phyloP scores from a whole-genome alignment of 2,329 filamentous ascomycete species.

The Acrocalymma vagum region DNA sequence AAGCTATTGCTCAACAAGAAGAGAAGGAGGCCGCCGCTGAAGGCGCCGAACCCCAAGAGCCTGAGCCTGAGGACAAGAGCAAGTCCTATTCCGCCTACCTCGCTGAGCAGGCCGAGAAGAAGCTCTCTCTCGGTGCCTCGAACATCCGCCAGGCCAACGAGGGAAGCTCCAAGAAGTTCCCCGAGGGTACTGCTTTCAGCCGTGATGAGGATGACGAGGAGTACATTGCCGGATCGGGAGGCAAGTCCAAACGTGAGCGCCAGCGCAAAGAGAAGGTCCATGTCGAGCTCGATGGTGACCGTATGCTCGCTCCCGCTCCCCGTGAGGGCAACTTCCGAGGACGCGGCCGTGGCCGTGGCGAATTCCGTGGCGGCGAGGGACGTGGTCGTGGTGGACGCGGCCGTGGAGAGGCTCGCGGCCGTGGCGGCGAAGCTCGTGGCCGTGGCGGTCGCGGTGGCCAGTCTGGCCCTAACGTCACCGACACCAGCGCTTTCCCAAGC shows the following conservation, averaged over 20 bases:
- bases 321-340: slow-evolving; percentile 56
- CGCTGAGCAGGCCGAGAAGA: slow-evolving; percentile 78
- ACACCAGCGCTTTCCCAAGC: slow-evolving; percentile 63
- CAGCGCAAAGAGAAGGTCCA: slow-evolving; percentile 92
- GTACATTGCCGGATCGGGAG: slow-evolving; percentile 77
- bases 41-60: slow-evolving; percentile 55
- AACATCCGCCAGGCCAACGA: slow-evolving; percentile 92
- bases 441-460: slow-evolving; percentile 57
- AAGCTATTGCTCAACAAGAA: slow-evolving; percentile 86
- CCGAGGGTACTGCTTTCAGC: slow-evolving; percentile 74
- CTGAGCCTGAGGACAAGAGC: slow-evolving; percentile 81
- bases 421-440: slow-evolving; percentile 56
- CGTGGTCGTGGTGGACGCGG: slow-evolving; percentile 61
- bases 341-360: slow-evolving; percentile 58
- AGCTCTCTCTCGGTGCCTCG: slow-evolving; percentile 72
- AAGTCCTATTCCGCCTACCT: slow-evolving; percentile 92
- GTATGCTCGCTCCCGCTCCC: slow-evolving; percentile 62
- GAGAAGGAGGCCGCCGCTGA: slow-evolving; percentile 69
- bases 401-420: slow-evolving; percentile 55
- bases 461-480: slow-evolving; percentile 57
- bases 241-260: slow-evolving; percentile 84
- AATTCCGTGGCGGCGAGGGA: slow-evolving; percentile 63
- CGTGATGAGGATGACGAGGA: slow-evolving; percentile 68
- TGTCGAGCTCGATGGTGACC: slow-evolving; percentile 85
- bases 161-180: slow-evolving; percentile 95